phyloP scores from a whole-genome alignment of 2,329 filamentous ascomycete species.

The Lithohypha guttulata region DNA sequence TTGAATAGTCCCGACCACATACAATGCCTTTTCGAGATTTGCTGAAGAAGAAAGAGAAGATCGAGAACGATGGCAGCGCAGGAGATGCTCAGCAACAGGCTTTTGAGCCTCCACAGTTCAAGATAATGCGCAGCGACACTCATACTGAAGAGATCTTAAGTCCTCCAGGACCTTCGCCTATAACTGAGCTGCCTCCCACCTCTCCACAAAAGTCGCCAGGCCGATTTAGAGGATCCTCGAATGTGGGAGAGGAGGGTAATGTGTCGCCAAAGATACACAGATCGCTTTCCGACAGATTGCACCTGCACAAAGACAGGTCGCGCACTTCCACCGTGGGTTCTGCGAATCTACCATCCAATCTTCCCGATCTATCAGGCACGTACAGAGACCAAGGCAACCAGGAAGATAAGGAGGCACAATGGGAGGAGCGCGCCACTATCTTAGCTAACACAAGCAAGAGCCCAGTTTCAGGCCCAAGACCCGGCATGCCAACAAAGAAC shows the following conservation, averaged over 20 bases:
- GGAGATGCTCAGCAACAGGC: conserved; percentile 21
- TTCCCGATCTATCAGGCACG: conserved; percentile 58
- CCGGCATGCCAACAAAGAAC: conserved; percentile 8
- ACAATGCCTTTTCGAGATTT: conserved; percentile 50
- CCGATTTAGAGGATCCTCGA: conserved; percentile 27
- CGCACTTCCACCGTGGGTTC: conserved; percentile 47
- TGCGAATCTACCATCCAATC: conserved; percentile 63
- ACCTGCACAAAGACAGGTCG: conserved; percentile 42
- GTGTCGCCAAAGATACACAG: conserved; percentile 26
- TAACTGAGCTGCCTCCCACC: conserved; percentile 19
- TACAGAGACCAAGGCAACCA: conserved; percentile 38
- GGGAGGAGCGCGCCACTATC: conserved; percentile 90
- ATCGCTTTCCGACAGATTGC: conserved; percentile 57
- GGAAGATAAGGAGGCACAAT: conserved; percentile 58
- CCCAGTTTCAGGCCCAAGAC: conserved; percentile 8
- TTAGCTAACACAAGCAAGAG: conserved; percentile 42
- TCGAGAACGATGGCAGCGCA: conserved; percentile 28
- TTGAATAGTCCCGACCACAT: background rate
- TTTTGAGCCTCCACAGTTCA: conserved; percentile 41
- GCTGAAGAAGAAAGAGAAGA: conserved; percentile 52
- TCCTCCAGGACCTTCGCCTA: conserved; percentile 42
- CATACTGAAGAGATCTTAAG: conserved; percentile 66
- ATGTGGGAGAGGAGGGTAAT: conserved; percentile 28
- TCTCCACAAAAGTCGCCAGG: conserved; percentile 25
- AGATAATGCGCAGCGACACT: conserved; percentile 76